Evolutionary conservation across 208 protist species (phyloP), one percentile per base, ranked within the genome.

Genomic region (Wallacemonas collosoma): DNA sequence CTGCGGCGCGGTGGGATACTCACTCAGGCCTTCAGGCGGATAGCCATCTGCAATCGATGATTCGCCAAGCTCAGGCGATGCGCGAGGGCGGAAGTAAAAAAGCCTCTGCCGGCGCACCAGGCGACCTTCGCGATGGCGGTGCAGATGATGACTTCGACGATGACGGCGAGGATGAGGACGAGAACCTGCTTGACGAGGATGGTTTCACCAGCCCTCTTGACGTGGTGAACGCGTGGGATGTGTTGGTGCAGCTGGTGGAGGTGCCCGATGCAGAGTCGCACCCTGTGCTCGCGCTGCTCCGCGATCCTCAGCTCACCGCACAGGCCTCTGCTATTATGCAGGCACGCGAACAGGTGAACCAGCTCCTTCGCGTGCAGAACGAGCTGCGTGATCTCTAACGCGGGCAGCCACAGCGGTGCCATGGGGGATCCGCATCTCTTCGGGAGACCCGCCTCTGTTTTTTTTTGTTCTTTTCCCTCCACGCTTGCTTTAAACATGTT

Each of bases 171-270:
- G 75, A 84, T 11, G 80, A 83, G 26, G 81, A 90, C 38, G 87
- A 91, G 14, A 88, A 95, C 74, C 58, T 93, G 36, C 76, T 93
- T 6, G 86, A 91, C 41, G 87, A 93, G 26, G 81, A 82, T 9
- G 85, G 91, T 72, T 93, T 95, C 79, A 76, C 85, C 40, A 89
- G 80, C 44, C 84, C 90, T 6, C 56, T 95, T 43, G 90, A 95
- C 68, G 63, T 17, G 9, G 70, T 87, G 15, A 93, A 93, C 63
- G 78, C 77, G 55, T 95, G 90, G 90, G 71, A 54, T 1, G 66
- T 76, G 1, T 55, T 94, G 0, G 69, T 87, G 47, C 40, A 82
- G 26, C 73, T 78, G 56, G 72, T 84, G 62, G 69, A 81, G 45
- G 64, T 71, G 7, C 41, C 56, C 1, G 71, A 81, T 54, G 64